Conservation (phyloP, 345 rosid genomes). For the Tarenaya hassleriana region DNA sequence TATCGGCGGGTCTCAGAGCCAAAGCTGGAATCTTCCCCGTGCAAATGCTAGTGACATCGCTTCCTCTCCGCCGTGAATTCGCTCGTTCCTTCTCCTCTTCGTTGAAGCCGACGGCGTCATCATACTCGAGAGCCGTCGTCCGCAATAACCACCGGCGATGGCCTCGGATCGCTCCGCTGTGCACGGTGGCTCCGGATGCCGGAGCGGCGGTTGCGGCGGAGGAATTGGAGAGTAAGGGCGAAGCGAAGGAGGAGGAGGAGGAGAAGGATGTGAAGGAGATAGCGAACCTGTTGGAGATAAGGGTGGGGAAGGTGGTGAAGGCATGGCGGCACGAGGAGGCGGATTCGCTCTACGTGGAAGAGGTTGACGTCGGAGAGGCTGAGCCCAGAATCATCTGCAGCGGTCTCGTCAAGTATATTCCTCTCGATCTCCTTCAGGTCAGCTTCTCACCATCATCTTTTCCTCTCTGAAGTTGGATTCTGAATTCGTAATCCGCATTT, state of each 20-base stretch:
- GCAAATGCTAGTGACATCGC: conserved; percentile 19
- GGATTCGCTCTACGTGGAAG: conserved; percentile 84
- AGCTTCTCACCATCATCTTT: too few species aligned
- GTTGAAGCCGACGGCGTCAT: conserved; percentile 2
- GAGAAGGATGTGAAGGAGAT: conserved; percentile 37
- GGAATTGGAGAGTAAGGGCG: conserved; percentile 21
- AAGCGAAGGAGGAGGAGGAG: conserved; percentile 10
- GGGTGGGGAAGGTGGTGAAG: conserved; percentile 72
- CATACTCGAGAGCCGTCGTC: conserved; percentile 9
- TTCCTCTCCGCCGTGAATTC: conserved; percentile 22
- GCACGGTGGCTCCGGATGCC: conserved; percentile 22
- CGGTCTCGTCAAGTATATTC: conserved; percentile 78
- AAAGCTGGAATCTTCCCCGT: conserved; percentile 24
- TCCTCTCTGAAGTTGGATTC: not conserved
- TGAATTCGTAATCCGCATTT: not conserved
- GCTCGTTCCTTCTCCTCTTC: conserved; percentile 14
- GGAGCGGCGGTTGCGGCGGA: conserved; percentile 12
- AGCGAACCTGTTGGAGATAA: conserved; percentile 68
- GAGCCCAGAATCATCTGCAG: conserved; percentile 84
- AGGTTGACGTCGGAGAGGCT: conserved; percentile 78
- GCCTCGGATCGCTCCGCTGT: conserved; percentile 20
- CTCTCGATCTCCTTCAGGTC: conserved; percentile 65
- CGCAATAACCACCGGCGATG: conserved; percentile 8
- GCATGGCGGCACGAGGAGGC: conserved; percentile 98
- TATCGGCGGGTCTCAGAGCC: conserved; percentile 23